phyloP scores from a whole-genome alignment of 208 protist species.

The Wallacemonas collosoma region DNA sequence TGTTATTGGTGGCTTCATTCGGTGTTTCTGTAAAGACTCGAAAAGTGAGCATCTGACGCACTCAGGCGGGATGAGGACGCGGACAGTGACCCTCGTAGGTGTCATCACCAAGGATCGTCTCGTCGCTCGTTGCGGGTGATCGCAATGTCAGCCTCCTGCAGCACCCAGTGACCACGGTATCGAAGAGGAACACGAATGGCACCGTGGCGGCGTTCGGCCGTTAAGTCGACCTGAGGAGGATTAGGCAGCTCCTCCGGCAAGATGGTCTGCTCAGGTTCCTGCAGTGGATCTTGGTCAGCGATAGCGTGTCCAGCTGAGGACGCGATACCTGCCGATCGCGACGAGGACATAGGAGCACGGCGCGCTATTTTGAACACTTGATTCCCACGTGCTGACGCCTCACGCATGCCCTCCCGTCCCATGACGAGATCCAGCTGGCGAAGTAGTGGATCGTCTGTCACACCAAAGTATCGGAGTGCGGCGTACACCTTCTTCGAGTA shows the following conservation, averaged over 20 bases:
- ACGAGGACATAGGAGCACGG: not conserved
- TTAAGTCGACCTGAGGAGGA: constrained; percentile 63
- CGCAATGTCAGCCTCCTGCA: constrained; percentile 87
- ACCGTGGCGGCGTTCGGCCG: constrained; percentile 36
- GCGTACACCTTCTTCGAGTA: constrained; percentile 74
- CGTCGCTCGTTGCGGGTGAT: constrained; percentile 75
- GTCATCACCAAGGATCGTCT: constrained; percentile 82
- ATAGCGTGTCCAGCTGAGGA: not conserved
- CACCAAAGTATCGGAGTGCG: constrained; percentile 77
- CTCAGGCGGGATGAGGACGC: too few relatives aligned
- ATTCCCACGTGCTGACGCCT: constrained; percentile 18
- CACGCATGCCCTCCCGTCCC: constrained; percentile 66
- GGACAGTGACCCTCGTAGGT: not conserved
- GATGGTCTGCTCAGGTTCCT: constrained; percentile 57
- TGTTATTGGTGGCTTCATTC: too few relatives aligned
- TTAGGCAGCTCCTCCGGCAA: constrained; percentile 80
- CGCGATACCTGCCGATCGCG: not conserved
- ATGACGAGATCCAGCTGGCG: constrained; percentile 82
- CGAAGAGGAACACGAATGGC: constrained; percentile 56
- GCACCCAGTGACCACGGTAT: constrained; percentile 85
- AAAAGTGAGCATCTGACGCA: too few relatives aligned
- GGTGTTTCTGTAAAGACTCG: too few relatives aligned
- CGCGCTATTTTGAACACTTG: constrained; percentile 37
- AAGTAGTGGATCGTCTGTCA: constrained; percentile 80
- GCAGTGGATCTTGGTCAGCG: constrained; percentile 24